A percentile compares a stretch with the other conserved stretches of the same genome.
phyloP scores from a whole-genome alignment of 139 green algal genomes.

The Eudorina sp. region DNA sequence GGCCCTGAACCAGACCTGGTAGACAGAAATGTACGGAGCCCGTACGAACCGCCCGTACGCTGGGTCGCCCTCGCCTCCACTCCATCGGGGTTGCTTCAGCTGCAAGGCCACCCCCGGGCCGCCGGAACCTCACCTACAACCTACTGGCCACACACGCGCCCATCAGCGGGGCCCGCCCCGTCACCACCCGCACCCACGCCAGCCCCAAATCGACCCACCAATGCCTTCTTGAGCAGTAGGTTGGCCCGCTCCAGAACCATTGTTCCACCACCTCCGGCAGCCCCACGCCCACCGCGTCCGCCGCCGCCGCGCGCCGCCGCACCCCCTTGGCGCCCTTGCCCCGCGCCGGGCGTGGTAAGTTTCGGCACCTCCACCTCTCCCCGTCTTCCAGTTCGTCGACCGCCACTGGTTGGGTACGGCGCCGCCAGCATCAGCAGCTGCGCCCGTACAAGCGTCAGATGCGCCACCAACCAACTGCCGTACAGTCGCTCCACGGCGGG shows the following conservation, averaged over 20 bases:
- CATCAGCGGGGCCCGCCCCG: too few species aligned
- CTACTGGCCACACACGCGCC: too few species aligned
- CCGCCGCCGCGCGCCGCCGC: not conserved
- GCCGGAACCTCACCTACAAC: too few species aligned
- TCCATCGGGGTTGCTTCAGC: too few species aligned
- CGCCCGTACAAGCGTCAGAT: conserved; percentile 48
- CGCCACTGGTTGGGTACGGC: conserved; percentile 59
- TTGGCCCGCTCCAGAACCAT: conserved; percentile 59
- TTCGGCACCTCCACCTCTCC: not conserved
- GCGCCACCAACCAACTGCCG: conserved; percentile 59
- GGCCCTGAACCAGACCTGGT: too few species aligned
- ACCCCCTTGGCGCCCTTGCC: not conserved
- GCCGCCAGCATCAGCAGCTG: conserved; percentile 41
- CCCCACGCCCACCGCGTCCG: not conserved
- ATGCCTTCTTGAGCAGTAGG: conserved; percentile 41
- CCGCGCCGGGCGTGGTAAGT: not conserved
- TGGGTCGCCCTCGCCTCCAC: too few species aligned
- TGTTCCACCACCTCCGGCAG: conserved; percentile 55
- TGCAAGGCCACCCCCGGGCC: too few species aligned
- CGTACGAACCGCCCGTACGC: too few species aligned
- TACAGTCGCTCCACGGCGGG: conserved; percentile 57
- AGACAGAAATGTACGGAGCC: too few species aligned
- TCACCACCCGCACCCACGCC: not conserved
- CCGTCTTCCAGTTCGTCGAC: conserved; percentile 14
- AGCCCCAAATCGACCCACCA: conserved; percentile 8